Evolutionary conservation across 441 rosid species (phyloP), one percentile per base, ranked within the genome.

Genomic region (Jatropha multifida): DNA sequence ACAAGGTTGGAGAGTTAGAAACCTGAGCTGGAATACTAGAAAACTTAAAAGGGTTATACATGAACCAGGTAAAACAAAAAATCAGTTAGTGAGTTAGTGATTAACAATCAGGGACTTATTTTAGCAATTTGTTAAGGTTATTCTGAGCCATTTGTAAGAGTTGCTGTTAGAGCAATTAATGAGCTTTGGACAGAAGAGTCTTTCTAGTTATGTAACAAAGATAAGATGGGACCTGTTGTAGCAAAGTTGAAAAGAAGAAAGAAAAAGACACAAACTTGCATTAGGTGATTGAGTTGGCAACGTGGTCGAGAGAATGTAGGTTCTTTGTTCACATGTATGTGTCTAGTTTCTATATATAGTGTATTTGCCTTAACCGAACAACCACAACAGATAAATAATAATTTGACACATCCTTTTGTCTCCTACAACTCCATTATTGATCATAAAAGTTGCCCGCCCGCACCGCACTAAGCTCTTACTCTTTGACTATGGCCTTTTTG

Each of bases 391-490:
- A 70, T 61, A 72, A 68, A 27, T 17, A 70, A 68, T 11, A 48
- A 78, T 70, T 67, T 78, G 81, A 79, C 80, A 85, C 86, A 83
- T 83, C 67, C 82, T 73, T 78, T 83, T 80, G 86, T 88, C 86
- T 72, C 73, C 82, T 79, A 68, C 20, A 76, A 73, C 60, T 74
- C 77, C 82, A 60, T 76, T 79, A 81, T 78, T 38, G 56, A 41
- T 56, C n/a, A 42, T 10, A 4, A 81, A 72, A 54, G n/a, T 59
- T 26, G 9, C 73, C 80, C 65, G 5, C 48, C 37, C 26, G 74
- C 75, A 59, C 73, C 12, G 23, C 12, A 17, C 2, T 71, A 64
- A 56, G 38, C 72, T 51, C 75, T 78, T 78, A 58, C 77, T 76
- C 81, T 69, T 71, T 79, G 75, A 59, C 78, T 59, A 68, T 64